Conservation (phyloP, 2,329 filamentous ascomycete genomes). For the Penicillium carneum region DNA sequence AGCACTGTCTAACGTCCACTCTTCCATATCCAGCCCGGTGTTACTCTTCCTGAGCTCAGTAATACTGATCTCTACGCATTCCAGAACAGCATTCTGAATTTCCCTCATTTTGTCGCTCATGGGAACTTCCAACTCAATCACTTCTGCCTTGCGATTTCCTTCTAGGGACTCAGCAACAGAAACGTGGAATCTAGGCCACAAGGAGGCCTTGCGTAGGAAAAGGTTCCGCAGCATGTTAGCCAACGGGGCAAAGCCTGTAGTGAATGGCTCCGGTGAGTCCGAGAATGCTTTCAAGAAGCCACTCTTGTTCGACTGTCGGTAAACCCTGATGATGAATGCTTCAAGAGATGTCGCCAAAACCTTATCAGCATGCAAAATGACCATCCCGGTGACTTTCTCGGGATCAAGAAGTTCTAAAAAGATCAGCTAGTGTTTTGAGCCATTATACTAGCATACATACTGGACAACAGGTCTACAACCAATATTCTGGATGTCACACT, state of each 20-base stretch:
- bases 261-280: constrained; percentile 89
- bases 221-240: constrained; percentile 90
- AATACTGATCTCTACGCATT: constrained; percentile 94
- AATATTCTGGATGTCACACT: constrained; percentile 95
- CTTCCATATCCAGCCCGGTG: constrained; percentile 88
- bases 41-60: constrained; percentile 92
- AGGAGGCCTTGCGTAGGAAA: constrained; percentile 83
- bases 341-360: constrained; percentile 86
- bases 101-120: constrained; percentile 94
- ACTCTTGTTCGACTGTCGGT: constrained; percentile 88
- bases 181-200: constrained; percentile 94
- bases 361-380: constrained; percentile 85
- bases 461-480: constrained; percentile 89
- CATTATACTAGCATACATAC: constrained; percentile 42
- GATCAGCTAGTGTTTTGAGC: constrained; percentile 22
- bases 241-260: constrained; percentile 84
- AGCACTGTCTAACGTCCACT: constrained; percentile 94
- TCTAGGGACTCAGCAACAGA: constrained; percentile 88
- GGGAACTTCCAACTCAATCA: constrained; percentile 92
- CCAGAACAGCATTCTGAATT: constrained; percentile 92
- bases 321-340: constrained; percentile 93
- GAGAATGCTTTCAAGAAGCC: constrained; percentile 97
- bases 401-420: constrained; percentile 70
- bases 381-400: constrained; percentile 82
- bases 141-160: constrained; percentile 89